Evolutionary conservation across 2,329 filamentous ascomycete genomes (phyloP).

Genomic region (Colletotrichum sansevieriae): DNA sequence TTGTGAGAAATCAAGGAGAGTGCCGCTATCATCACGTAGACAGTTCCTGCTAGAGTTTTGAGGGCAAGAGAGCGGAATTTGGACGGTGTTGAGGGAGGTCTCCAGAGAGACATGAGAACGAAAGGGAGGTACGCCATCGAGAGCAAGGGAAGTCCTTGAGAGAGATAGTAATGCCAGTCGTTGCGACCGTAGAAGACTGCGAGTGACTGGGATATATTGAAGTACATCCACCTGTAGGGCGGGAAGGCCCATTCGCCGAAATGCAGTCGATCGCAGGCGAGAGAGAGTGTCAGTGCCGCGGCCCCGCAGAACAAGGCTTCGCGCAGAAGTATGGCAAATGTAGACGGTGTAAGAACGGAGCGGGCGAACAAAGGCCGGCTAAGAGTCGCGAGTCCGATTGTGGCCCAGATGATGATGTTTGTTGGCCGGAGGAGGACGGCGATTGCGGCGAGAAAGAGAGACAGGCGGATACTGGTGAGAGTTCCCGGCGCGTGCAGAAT

Average conservation of each 20-base stretch:
- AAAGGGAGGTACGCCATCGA: slow-evolving; percentile 89
- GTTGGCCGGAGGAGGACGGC: slow-evolving; percentile 92
- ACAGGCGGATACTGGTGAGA: slow-evolving; percentile 60
- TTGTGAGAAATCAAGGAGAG: slow-evolving; percentile 92
- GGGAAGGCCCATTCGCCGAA: slow-evolving; percentile 92
- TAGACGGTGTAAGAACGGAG: slow-evolving; percentile 58
- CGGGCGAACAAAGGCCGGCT: slow-evolving; percentile 53
- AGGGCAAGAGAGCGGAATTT: slow-evolving; percentile 51
- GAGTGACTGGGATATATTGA: slow-evolving; percentile 89
- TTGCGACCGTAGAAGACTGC: slow-evolving; percentile 94
- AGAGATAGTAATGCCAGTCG: slow-evolving; percentile 92
- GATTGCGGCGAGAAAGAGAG: slow-evolving; percentile 80
- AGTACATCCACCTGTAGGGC: slow-evolving; percentile 86
- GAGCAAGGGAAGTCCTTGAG: slow-evolving; percentile 89
- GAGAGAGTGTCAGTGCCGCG: slow-evolving; percentile 72
- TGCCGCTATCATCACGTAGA: slow-evolving; percentile 69
- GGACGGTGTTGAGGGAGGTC: slow-evolving; percentile 51
- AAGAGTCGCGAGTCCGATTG: slow-evolving; percentile 66
- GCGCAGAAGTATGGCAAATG: slow-evolving; percentile 66
- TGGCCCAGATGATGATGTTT: slow-evolving; percentile 87
- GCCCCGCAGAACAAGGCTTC: slow-evolving; percentile 76
- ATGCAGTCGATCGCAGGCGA: slow-evolving; percentile 79
- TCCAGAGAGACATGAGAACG: slow-evolving; percentile 73
- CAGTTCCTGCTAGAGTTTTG: slow-evolving; percentile 66
- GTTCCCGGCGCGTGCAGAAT: slow-evolving; percentile 47